These are phyloP conservation scores for Stenocarpella maydis DNA, from an alignment of 2,329 filamentous ascomycete genomes.

Conservation along the genomic window DNA sequence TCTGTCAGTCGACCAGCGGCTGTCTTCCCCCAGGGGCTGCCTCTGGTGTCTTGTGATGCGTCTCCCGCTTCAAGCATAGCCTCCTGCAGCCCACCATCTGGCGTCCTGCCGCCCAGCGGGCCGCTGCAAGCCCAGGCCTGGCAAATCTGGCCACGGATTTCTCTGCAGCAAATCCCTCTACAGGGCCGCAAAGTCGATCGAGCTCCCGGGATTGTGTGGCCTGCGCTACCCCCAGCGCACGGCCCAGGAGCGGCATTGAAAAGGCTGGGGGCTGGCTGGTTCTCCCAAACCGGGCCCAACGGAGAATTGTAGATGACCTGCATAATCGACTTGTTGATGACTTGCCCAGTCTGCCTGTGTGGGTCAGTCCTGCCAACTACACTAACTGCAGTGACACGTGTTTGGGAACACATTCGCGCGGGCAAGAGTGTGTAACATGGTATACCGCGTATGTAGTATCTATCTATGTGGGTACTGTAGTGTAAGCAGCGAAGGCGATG, in stretches of 20 bases:
- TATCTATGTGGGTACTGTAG: background rate
- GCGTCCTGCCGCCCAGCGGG: slow-evolving; percentile 12
- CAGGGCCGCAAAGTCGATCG: background rate
- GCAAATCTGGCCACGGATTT: background rate
- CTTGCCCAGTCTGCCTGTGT: background rate
- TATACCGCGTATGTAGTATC: slow-evolving; percentile 10
- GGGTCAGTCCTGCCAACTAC: slow-evolving; percentile 15
- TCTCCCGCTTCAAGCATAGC: slow-evolving; percentile 12
- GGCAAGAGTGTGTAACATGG: background rate
- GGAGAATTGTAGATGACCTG: background rate
- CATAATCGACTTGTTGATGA: background rate
- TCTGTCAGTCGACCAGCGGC: background rate
- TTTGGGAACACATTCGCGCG: background rate
- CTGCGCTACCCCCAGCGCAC: background rate
- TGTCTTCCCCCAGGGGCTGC: background rate
- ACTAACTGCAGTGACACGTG: background rate
- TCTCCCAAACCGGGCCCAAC: background rate
- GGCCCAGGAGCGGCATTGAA: background rate
- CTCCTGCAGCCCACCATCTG: slow-evolving; percentile 13
- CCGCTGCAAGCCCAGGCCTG: background rate
- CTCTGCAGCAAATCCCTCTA: slow-evolving; percentile 1
- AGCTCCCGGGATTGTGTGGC: background rate
- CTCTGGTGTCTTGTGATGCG: background rate
- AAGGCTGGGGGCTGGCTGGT: background rate
- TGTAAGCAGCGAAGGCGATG: background rate